Percentiles rank a stretch among this genome's conserved stretches.
phyloP scores from a whole-genome alignment of 1,284 basidiomycete species.

The Apiotrichum sp. region DNA sequence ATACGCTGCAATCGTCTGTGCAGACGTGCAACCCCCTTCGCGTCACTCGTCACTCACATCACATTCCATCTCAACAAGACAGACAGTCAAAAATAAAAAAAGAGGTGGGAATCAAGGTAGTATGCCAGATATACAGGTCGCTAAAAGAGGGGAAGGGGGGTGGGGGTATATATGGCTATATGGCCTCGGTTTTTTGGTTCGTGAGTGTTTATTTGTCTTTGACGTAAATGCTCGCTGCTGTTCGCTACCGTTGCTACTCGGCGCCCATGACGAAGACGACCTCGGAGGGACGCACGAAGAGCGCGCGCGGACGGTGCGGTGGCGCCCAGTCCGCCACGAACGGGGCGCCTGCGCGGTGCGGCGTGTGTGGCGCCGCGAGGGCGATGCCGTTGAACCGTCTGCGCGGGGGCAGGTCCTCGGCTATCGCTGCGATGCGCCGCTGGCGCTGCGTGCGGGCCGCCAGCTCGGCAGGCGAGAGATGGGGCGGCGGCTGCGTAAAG shows the following conservation, averaged over 20 bases:
- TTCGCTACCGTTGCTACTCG: constrained; percentile 12
- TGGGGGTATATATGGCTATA: too few relatives aligned
- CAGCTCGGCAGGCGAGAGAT: neutral
- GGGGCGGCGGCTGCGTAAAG: constrained; percentile 11
- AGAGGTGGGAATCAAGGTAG: neutral
- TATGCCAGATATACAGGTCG: neutral
- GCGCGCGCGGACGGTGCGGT: constrained; percentile 24
- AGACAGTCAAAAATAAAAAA: neutral
- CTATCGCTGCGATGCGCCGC: constrained; percentile 23
- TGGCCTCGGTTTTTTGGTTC: neutral
- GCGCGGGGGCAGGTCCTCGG: constrained; percentile 10
- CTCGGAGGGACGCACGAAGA: constrained; percentile 39
- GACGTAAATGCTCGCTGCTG: too few relatives aligned
- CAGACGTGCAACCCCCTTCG: too few relatives aligned
- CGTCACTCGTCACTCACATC: too few relatives aligned
- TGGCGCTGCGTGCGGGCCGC: constrained; percentile 12
- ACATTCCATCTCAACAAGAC: neutral
- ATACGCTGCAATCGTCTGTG: too few relatives aligned
- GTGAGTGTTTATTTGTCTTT: too few relatives aligned
- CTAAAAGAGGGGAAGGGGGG: neutral
- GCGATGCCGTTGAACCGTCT: neutral
- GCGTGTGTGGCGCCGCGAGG: neutral
- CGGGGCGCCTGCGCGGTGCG: constrained; percentile 11
- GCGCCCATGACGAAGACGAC: constrained; percentile 39
- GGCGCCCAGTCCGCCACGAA: constrained; percentile 11